These are phyloP conservation scores for Bromus sterilis DNA, from an alignment of 176 grass and related monocot species.

Conservation along the genomic window DNA sequence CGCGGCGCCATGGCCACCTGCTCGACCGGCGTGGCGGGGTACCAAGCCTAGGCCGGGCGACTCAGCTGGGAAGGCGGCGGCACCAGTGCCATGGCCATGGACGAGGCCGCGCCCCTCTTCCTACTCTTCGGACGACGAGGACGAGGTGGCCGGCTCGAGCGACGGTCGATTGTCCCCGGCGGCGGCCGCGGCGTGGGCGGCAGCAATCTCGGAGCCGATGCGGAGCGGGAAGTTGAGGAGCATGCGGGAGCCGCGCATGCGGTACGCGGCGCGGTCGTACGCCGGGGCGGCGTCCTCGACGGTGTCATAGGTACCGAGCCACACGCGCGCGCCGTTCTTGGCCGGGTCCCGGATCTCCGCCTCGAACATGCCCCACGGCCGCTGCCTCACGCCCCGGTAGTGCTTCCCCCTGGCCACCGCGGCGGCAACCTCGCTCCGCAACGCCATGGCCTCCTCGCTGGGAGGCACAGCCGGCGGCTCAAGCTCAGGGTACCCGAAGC, in stretches of 20 bases:
- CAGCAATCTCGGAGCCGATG: slow-evolving; percentile 52
- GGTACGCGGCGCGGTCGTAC: slow-evolving; percentile 83
- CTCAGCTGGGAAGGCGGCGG: slow-evolving; percentile 15
- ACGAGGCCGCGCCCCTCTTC: slow-evolving; percentile 50
- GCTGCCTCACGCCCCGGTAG: slow-evolving; percentile 84
- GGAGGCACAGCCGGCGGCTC: slow-evolving; percentile 1
- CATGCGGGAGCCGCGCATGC: slow-evolving; percentile 95
- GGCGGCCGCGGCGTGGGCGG: neutral
- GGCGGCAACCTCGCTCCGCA: neutral
- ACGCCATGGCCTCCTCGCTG: neutral
- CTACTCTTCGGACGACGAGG: slow-evolving; percentile 48
- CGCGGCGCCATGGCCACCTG: slow-evolving; percentile 27
- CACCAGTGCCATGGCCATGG: slow-evolving; percentile 30
- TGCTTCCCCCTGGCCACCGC: slow-evolving; percentile 46
- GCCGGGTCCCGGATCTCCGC: slow-evolving; percentile 95
- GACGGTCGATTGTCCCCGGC: slow-evolving; percentile 45
- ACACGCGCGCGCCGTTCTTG: slow-evolving; percentile 91
- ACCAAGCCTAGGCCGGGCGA: slow-evolving; percentile 36
- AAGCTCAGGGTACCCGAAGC: neutral
- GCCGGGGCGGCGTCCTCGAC: slow-evolving; percentile 87
- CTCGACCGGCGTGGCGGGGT: slow-evolving; percentile 20
- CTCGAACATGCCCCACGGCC: slow-evolving; percentile 95
- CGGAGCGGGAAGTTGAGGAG: slow-evolving; percentile 96
- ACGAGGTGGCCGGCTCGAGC: slow-evolving; percentile 32
- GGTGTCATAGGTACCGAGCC: slow-evolving; percentile 90